phyloP scores from a whole-genome alignment of 139 green algal genomes.

The Chlamydomonas eustigma region DNA sequence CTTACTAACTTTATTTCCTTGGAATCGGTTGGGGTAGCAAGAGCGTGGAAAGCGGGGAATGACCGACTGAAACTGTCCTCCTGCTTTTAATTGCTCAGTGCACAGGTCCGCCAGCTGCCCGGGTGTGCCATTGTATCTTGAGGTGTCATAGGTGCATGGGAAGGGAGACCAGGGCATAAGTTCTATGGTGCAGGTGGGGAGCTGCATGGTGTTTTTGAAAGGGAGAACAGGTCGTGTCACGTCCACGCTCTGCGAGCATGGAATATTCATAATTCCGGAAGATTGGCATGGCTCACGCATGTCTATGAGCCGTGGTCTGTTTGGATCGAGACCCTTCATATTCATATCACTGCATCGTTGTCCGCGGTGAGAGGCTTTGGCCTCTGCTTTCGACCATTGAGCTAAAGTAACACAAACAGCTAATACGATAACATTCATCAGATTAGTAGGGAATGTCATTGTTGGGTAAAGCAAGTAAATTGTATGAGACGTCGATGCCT shows the following conservation, averaged over 20 bases:
- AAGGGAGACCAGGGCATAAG: neutral
- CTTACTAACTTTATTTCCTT: neutral
- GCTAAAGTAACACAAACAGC: no score
- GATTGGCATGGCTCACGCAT: neutral
- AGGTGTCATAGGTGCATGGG: neutral
- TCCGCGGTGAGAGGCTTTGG: no score
- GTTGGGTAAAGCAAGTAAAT: no score
- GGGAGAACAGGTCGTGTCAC: neutral
- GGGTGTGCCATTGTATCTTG: neutral
- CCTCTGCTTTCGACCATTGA: no score
- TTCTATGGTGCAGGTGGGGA: neutral
- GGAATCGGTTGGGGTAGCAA: neutral
- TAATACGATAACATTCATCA: no score
- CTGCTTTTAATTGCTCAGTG: neutral
- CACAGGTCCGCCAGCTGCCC: conserved; percentile 4
- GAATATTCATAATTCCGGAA: neutral
- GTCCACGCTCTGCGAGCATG: neutral
- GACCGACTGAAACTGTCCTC: neutral
- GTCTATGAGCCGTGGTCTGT: neutral
- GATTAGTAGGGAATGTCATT: no score
- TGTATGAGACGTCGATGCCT: no score
- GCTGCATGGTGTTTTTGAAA: neutral
- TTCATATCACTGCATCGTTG: no score
- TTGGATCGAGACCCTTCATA: neutral
- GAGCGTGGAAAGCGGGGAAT: no score